Conservation (phyloP, 495 filamentous ascomycete genomes). For the Polyplosphaeria fusca region DNA sequence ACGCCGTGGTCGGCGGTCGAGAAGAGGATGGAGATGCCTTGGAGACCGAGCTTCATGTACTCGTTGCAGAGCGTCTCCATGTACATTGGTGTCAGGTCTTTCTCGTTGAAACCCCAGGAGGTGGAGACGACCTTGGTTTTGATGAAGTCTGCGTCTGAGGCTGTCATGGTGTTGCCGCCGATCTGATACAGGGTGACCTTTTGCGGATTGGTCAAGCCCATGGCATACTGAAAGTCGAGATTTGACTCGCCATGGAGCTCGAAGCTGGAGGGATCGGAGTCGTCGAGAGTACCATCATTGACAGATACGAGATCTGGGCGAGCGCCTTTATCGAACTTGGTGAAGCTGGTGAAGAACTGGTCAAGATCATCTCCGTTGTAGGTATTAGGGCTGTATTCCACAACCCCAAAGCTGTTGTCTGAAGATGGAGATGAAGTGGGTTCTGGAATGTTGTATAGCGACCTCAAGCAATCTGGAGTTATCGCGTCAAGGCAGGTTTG, state of each 20-base stretch:
- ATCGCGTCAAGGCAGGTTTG: slow-evolving; percentile 47
- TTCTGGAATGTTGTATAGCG: slow-evolving; percentile 52
- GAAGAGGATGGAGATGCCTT: slow-evolving; percentile 40
- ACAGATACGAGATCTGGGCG: slow-evolving; percentile 45
- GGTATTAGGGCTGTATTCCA: slow-evolving; percentile 50
- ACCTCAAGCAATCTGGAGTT: slow-evolving; percentile 54
- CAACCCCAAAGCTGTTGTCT: slow-evolving; percentile 54
- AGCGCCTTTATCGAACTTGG: slow-evolving; percentile 45
- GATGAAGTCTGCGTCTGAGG: slow-evolving; percentile 37
- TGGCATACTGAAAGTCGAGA: slow-evolving; percentile 36
- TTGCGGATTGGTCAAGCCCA: slow-evolving; percentile 43
- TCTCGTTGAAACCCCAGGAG: slow-evolving; percentile 43
- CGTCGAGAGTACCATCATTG: slow-evolving; percentile 38
- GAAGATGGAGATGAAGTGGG: slow-evolving; percentile 35
- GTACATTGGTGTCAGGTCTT: slow-evolving; percentile 37
- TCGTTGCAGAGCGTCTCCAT: slow-evolving; percentile 38
- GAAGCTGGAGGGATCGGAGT: slow-evolving; percentile 34
- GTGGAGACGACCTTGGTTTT: slow-evolving; percentile 40
- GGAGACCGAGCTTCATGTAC: slow-evolving; percentile 39
- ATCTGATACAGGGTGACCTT: slow-evolving; percentile 57
- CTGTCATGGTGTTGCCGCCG: slow-evolving; percentile 46
- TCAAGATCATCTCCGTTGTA: slow-evolving; percentile 55
- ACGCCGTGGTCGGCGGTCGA: slow-evolving; percentile 40
- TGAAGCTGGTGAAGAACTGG: slow-evolving; percentile 56
- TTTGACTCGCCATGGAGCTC: slow-evolving; percentile 35